A percentile compares a stretch with the other conserved stretches of the same genome.
Conservation (phyloP, 2,329 filamentous ascomycete genomes). For the Claviceps pusilla region DNA sequence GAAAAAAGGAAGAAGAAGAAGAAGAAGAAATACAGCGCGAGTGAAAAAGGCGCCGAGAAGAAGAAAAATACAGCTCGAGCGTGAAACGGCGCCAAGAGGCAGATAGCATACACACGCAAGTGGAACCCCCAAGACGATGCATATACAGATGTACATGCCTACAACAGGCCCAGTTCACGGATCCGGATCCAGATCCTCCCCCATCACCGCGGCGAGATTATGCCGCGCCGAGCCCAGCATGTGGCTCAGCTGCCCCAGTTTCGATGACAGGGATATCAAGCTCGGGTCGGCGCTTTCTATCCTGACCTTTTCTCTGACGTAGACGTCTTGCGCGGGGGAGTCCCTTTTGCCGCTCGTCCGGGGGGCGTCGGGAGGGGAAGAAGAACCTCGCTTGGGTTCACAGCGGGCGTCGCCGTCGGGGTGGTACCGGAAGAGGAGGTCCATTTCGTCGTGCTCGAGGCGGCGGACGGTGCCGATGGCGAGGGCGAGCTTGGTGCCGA, state of each 20-base stretch:
- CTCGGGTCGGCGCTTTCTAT: constrained; percentile 84
- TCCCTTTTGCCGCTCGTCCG: constrained; percentile 10
- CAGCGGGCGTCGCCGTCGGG: constrained; percentile 16
- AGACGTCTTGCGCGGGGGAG: constrained; percentile 42
- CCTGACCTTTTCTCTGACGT: constrained; percentile 75
- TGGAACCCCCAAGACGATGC: no score
- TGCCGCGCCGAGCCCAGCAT: constrained; percentile 53
- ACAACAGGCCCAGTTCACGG: no score
- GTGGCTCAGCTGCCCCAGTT: constrained; percentile 63
- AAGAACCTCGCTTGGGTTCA: constrained; percentile 10
- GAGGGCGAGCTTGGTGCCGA: constrained; percentile 52
- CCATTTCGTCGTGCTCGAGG: constrained; percentile 65
- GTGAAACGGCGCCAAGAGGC: no score
- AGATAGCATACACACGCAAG: no score
- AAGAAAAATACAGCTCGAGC: not conserved
- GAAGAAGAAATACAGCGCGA: not conserved
- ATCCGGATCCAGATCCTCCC: constrained; percentile 24
- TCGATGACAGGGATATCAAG: constrained; percentile 67
- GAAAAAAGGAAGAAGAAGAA: not conserved
- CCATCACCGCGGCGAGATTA: constrained; percentile 68
- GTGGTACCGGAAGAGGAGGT: constrained; percentile 55
- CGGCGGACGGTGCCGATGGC: constrained; percentile 51
- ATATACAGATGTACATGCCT: no score
- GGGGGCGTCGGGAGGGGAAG: constrained; percentile 7
- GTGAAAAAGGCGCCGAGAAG: not conserved